phyloP scores from a whole-genome alignment of 805 yeast genomes.

The Candida caryicola region DNA sequence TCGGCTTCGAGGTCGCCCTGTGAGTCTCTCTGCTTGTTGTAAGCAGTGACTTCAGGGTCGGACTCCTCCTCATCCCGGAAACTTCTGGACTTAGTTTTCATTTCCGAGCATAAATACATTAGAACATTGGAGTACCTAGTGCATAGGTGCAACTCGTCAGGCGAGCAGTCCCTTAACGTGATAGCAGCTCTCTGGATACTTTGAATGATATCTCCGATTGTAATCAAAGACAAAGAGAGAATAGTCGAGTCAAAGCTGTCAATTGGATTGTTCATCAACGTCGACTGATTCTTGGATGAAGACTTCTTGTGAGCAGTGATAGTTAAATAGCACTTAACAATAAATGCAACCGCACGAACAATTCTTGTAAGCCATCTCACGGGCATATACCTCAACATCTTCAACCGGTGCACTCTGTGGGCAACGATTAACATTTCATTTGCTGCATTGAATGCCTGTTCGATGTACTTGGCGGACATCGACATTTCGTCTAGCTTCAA shows the following conservation, averaged over 20 bases:
- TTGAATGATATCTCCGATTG: slow-evolving; percentile 66
- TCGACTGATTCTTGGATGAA: slow-evolving; percentile 14
- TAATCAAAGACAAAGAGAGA: slow-evolving; percentile 59
- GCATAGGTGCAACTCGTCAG: slow-evolving; percentile 84
- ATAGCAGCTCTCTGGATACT: slow-evolving; percentile 71
- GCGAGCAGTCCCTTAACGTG: slow-evolving; percentile 75
- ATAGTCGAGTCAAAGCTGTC: slow-evolving; percentile 46
- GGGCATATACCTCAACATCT: slow-evolving; percentile 74
- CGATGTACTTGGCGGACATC: slow-evolving; percentile 72
- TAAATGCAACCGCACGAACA: slow-evolving; percentile 84
- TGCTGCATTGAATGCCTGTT: slow-evolving; percentile 80
- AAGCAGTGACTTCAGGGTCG: slow-evolving; percentile 7
- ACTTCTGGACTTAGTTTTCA: slow-evolving; percentile 48
- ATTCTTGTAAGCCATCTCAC: slow-evolving; percentile 88
- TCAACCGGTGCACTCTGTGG: slow-evolving; percentile 61
- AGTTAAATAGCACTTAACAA: slow-evolving; percentile 79
- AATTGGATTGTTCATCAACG: slow-evolving; percentile 14
- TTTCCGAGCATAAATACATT: slow-evolving; percentile 72
- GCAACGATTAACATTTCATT: slow-evolving; percentile 73
- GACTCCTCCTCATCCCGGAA: slow-evolving; percentile 11
- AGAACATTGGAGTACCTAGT: slow-evolving; percentile 74
- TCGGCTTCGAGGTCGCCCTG: not conserved
- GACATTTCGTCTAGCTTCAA: slow-evolving; percentile 68
- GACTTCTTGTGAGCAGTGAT: slow-evolving; percentile 47
- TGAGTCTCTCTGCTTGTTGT: not conserved